Conservation (phyloP, 805 yeast species). For the Candida endomychidarum region DNA sequence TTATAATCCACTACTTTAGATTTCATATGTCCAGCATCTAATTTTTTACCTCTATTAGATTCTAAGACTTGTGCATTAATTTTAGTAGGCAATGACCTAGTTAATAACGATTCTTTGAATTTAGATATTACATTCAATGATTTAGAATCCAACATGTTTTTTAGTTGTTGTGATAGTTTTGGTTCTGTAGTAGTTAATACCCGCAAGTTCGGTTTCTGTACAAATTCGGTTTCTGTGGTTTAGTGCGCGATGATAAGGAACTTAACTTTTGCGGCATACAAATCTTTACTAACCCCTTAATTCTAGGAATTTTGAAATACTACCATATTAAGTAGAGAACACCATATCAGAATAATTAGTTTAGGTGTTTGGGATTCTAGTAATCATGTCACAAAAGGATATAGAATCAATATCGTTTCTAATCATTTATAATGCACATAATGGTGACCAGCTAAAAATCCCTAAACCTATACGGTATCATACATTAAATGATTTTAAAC, state of each 20-base stretch:
- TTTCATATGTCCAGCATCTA: conserved; percentile 21
- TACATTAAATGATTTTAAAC: conserved; percentile 31
- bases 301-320: background rate
- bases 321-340: too few species aligned
- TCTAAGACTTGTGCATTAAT: conserved; percentile 11
- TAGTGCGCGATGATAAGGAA: conserved; percentile 1
- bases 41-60: conserved; percentile 35
- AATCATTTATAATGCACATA: conserved; percentile 38
- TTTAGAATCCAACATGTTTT: conserved; percentile 28
- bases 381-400: too few species aligned
- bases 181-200: too few species aligned
- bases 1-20: conserved; percentile 41
- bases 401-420: conserved; percentile 21
- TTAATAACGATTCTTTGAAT: conserved; percentile 35
- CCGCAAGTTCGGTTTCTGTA: too few species aligned
- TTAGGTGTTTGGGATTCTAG: too few species aligned
- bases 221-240: background rate
- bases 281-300: too few species aligned
- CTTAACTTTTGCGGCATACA: background rate
- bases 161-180: background rate
- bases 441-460: conserved; percentile 30
- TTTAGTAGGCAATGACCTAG: conserved; percentile 14
- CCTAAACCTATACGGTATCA: conserved; percentile 45
- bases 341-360: too few species aligned
- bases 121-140: conserved; percentile 39